Conservation (phyloP, 164 flowering plant genomes). For the Liriodendron chinense region DNA sequence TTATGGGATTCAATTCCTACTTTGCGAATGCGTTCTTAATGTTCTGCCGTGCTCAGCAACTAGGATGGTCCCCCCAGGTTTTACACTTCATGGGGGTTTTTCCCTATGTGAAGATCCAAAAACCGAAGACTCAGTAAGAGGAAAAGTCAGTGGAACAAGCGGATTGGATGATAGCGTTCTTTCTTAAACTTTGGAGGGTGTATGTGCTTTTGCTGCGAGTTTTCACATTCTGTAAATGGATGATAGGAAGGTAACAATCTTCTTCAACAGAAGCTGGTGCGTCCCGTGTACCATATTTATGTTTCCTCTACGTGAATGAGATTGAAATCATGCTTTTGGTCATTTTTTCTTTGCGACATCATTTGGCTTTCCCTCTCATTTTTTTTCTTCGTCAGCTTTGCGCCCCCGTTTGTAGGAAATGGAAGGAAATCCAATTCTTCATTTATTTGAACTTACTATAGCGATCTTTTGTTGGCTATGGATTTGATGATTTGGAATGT, state of each 20-base stretch:
- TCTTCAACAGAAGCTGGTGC: not conserved
- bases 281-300: slow-evolving; percentile 7
- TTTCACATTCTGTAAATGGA: not conserved
- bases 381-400: not conserved
- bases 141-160: not conserved
- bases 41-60: slow-evolving; percentile 82
- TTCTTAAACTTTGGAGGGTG: not conserved
- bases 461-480: no score
- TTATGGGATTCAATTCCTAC: slow-evolving; percentile 80
- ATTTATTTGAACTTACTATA: no score
- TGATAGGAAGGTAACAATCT: not conserved
- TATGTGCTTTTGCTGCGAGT: not conserved
- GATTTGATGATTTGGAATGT: no score
- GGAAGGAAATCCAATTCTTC: not conserved
- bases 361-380: not conserved
- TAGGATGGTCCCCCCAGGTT: slow-evolving; percentile 62
- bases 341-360: not conserved
- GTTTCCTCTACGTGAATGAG: not conserved
- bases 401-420: not conserved
- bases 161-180: not conserved
- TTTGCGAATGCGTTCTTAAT: slow-evolving; percentile 78
- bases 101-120: slow-evolving; percentile 74
- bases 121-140: slow-evolving; percentile 54
- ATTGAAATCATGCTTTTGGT: not conserved
- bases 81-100: slow-evolving; percentile 46